Evolutionary conservation across 139 green algal genomes (phyloP).

Genomic region (Chlorella vulgaris): DNA sequence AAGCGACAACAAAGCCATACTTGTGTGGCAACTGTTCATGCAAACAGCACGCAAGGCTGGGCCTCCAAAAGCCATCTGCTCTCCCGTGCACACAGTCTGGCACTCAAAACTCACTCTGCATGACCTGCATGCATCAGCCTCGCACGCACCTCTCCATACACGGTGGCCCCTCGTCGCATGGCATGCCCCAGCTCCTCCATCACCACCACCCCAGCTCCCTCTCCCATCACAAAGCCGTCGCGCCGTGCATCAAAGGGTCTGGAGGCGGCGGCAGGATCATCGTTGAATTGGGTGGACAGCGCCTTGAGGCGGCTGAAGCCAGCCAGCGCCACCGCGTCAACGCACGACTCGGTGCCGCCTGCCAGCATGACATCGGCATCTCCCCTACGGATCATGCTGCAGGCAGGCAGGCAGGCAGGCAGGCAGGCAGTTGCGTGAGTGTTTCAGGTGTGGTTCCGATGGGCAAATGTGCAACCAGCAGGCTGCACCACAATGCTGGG

Average conservation of each 20-base stretch:
- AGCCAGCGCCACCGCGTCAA: slow-evolving; percentile 85
- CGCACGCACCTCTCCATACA: slow-evolving; percentile 78
- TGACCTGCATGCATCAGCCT: neutral
- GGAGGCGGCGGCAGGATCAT: slow-evolving; percentile 51
- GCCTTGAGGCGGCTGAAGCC: slow-evolving; percentile 86
- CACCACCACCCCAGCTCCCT: slow-evolving; percentile 80
- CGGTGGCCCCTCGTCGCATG: slow-evolving; percentile 47
- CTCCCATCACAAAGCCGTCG: slow-evolving; percentile 82
- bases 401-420: neutral
- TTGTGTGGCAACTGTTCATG: neutral
- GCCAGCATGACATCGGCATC: slow-evolving; percentile 93
- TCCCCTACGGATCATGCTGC: slow-evolving; percentile 74
- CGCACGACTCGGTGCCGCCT: slow-evolving; percentile 82
- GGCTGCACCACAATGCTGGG: neutral
- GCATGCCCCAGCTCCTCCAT: slow-evolving; percentile 74
- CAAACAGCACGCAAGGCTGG: neutral
- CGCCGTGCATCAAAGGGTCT: slow-evolving; percentile 72
- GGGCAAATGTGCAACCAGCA: neutral
- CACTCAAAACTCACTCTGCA: too few species aligned
- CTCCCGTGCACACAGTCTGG: too few species aligned
- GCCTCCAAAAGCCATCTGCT: too few species aligned
- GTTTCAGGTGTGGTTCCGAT: neutral
- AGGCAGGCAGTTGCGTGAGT: neutral
- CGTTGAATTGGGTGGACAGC: slow-evolving; percentile 61
- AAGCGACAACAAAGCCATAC: neutral